Evolutionary conservation across 768 basidiomycete genomes (phyloP), one percentile per base, ranked within the genome.

Genomic region (Suillus occidentalis): DNA sequence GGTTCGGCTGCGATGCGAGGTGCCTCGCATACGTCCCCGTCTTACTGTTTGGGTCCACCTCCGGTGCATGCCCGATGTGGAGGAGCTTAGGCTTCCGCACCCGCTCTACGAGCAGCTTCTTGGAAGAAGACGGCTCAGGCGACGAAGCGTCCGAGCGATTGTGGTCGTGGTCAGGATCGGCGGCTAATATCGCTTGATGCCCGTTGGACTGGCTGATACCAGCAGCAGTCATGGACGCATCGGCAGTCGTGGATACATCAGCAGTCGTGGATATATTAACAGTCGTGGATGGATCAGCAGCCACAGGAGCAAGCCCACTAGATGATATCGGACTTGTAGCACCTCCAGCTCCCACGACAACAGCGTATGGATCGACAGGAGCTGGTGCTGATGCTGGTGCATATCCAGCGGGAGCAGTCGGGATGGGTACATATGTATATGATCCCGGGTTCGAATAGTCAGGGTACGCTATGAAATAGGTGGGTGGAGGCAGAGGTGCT

Each of bases 11-110:
- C 22, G 65, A 64, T 50, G 47, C 60, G 69, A 62, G 50, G 67
- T 70, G 64, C 50, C 76, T 72, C 34, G 74, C 71, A 70, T 84
- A 86, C 3, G 77, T 74, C n/a, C 84, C 83, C 66, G 82, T 83
- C 65, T 79, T 83, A 67, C 81, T 80, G 14, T 80, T 73, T 0
- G 79, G 77, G 63, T 84, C 82, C 14, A 74, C 77, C 60, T 85
- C 81, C 6, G 78, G 81, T 57, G 75, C 72, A 78, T 84, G 81
- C 14, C 85, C 85, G 50, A 85, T 85, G 28, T 56, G 69, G 31
- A 64, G 62, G 20, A 10, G 28, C 56, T 65, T 67, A 1, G 57
- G 45, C 47, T 13, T 65, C 56, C 63, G 39, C n/a, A n/a, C 31
- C 25, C 22, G 40, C 8, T 59, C 58, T 20, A 18, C 12, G 6